These are phyloP conservation scores for Arthrobotrys iridis DNA, from an alignment of 2,329 filamentous ascomycete species.

Conservation along the genomic window DNA sequence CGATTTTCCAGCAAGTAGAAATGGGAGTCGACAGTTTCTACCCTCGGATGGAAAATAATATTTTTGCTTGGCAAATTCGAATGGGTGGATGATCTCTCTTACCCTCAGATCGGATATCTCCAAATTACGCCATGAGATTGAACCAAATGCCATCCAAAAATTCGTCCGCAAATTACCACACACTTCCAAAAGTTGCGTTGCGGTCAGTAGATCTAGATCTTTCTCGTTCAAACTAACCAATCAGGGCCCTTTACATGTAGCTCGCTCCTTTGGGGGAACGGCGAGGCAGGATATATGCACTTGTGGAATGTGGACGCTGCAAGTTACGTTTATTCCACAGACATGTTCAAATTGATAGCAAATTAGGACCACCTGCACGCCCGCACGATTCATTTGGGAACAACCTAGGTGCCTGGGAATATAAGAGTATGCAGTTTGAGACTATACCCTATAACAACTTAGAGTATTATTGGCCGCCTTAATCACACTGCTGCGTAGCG, in stretches of 20 bases:
- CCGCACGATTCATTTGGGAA: not conserved
- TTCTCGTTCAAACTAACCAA: not conserved
- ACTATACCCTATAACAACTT: not conserved
- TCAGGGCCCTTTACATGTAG: not conserved
- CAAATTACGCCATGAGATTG: no score
- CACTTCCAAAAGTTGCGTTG: not conserved
- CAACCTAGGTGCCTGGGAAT: not conserved
- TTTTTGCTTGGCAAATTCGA: no score
- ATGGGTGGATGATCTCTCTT: no score
- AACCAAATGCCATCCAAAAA: no score
- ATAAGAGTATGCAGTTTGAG: no score
- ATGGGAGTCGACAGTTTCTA: no score
- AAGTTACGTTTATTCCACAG: not conserved
- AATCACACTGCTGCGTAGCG: no score
- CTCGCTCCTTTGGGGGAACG: not conserved
- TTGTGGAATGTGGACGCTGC: constrained; percentile 10
- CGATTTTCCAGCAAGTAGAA: no score
- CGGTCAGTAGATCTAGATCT: no score
- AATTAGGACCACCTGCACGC: not conserved
- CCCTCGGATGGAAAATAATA: no score
- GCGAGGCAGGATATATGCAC: not conserved
- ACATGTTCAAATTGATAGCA: not conserved
- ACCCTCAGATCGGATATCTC: no score
- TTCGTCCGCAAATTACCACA: not conserved
- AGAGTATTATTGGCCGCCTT: not conserved